phyloP scores from a whole-genome alignment of 805 yeast species.

The Priceomyces haplophilus region DNA sequence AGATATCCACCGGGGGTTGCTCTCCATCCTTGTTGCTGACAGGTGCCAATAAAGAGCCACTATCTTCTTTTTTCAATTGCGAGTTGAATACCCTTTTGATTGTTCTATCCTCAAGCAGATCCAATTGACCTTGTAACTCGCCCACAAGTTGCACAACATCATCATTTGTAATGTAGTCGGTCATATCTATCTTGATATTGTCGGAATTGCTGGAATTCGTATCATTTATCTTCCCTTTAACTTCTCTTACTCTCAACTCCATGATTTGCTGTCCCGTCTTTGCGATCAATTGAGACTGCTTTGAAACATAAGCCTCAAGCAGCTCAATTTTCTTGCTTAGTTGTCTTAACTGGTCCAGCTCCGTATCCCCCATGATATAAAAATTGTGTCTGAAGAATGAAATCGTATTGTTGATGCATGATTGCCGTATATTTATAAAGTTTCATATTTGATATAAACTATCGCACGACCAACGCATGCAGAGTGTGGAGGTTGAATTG shows the following conservation, averaged over 20 bases:
- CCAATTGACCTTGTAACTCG: constrained; percentile 86
- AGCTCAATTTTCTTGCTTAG: constrained; percentile 48
- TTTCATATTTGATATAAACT: not conserved
- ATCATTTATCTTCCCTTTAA: constrained; percentile 36
- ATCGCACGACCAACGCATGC: not conserved
- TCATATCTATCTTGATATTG: constrained; percentile 25
- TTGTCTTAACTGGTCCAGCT: constrained; percentile 12
- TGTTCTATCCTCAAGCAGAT: constrained; percentile 71
- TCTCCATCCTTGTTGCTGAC: constrained; percentile 80
- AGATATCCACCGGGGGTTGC: constrained; percentile 48
- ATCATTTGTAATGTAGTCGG: constrained; percentile 73
- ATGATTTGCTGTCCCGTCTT: constrained; percentile 79
- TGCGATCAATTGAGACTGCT: constrained; percentile 63
- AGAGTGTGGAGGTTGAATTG: not conserved
- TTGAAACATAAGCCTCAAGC: constrained; percentile 53
- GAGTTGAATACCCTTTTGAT: constrained; percentile 69
- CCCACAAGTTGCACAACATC: constrained; percentile 85
- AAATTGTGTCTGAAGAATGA: not conserved
- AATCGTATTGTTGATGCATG: not conserved
- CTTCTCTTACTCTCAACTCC: constrained; percentile 60
- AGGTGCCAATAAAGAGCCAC: constrained; percentile 50
- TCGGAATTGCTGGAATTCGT: constrained; percentile 8
- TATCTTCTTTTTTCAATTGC: constrained; percentile 39
- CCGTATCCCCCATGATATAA: not conserved
- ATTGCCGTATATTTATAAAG: not conserved